Base-by-base conservation (phyloP, 768 basidiomycete species). In the Leccinellum luteum region DNA sequence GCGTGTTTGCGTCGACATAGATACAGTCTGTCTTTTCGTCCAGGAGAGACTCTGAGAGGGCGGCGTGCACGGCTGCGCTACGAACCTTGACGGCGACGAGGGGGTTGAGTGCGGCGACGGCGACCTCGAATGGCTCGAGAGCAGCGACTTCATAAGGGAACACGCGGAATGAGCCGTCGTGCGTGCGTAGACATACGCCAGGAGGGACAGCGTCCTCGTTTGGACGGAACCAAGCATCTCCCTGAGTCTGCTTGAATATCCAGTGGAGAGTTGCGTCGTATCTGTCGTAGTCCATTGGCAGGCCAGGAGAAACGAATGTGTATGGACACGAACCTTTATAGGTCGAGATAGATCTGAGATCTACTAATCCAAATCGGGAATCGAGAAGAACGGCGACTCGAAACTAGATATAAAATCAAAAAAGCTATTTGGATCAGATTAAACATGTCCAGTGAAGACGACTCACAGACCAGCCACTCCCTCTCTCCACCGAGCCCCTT, bases 171-270 rank as follows among this genome's bases (percentile, higher is more conserved):
- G 74, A 75, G 59, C 77, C 76, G 48, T 76, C 69, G 54, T 77
- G 76, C 1, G 81, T 78, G 62, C 81, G 78, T 48, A 81, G 73
- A 67, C 78, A 79, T 2, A 81, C 80, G 53, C 81, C 80, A 12
- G 76, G 74, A 0, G 78, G 69, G 55, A 81, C 74, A 19, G 74
- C 71, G 60, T 78, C 77, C 56, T 81, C 80, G 61, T 76, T 77
- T 52, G 81, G 79, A 45, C 81, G 75, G 62, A 81, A 82, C 80
- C 80, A 81, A 44, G 80, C 81, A 67, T 81, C 80, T 58, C 79
- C 78, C 59, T 71, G 70, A 5, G 70, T 71, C 58, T 71, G 70
- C 15, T 72, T 71, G 65, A 71, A 71, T 51, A 66, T 60, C 63
- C 63, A 64, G 48, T 67, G 62, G 59, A 67, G 61, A 32, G 63